Evolutionary conservation across 2,329 filamentous ascomycete genomes (phyloP).

Genomic region (Microsporum canis): DNA sequence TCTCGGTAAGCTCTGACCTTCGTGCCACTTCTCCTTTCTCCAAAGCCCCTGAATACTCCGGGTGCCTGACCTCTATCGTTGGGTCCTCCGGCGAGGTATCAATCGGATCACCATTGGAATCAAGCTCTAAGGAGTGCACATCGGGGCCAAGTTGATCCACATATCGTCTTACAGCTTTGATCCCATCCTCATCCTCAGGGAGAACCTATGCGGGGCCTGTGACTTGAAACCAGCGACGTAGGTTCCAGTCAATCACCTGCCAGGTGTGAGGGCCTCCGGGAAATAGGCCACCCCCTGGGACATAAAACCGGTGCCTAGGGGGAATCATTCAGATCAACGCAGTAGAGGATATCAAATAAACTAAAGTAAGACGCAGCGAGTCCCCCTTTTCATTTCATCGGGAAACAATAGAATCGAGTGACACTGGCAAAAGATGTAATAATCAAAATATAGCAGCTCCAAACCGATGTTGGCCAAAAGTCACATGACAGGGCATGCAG

Average conservation of each 20-base stretch:
- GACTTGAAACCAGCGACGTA: constrained; percentile 7
- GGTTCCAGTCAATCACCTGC: constrained; percentile 9
- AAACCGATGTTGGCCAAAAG: too few relatives aligned
- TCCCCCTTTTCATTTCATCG: too few relatives aligned
- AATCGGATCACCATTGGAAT: neutral
- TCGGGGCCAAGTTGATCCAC: constrained; percentile 2
- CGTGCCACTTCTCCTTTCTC: neutral
- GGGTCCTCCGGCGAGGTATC: neutral
- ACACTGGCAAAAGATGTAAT: too few relatives aligned
- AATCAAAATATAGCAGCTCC: too few relatives aligned
- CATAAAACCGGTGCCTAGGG: constrained; percentile 4
- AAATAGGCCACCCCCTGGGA: neutral
- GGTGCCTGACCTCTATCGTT: neutral
- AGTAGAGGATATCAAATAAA: too few relatives aligned
- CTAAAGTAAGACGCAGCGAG: too few relatives aligned
- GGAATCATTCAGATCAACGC: constrained; percentile 3
- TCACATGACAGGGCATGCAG: too few relatives aligned
- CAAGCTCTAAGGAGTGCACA: neutral
- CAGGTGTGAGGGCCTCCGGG: constrained; percentile 6
- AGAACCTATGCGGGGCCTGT: constrained; percentile 6
- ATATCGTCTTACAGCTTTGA: neutral
- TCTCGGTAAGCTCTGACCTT: constrained; percentile 3
- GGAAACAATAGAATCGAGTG: too few relatives aligned
- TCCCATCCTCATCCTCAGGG: constrained; percentile 4
- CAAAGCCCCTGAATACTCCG: neutral